Conservation (phyloP, 192 early-diverging fungal species). For the Backusella psychrophila region DNA sequence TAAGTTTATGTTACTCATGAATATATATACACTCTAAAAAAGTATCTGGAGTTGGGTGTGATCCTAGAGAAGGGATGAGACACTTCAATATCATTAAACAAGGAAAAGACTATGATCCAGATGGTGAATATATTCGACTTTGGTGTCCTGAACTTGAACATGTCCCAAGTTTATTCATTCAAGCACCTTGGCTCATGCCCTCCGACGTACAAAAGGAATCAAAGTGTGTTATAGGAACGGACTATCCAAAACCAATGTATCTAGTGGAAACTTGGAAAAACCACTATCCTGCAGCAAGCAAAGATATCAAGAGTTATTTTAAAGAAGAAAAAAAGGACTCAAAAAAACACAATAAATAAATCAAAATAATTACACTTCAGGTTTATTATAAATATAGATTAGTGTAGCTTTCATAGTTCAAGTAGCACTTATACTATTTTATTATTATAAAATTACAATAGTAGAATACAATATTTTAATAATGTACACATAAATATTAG, state of each 20-base stretch:
- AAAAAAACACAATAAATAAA: neutral
- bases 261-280: conserved; percentile 7
- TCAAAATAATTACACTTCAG: neutral
- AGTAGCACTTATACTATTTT: neutral
- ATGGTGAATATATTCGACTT: conserved; percentile 29
- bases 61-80: conserved; percentile 30
- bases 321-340: neutral
- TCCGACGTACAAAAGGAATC: neutral
- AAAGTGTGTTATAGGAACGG: conserved; percentile 10
- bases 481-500: neutral
- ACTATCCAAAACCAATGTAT: conserved; percentile 18
- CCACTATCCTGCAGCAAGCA: neutral
- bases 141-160: conserved; percentile 38
- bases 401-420: neutral
- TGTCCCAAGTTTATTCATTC: neutral
- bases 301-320: neutral
- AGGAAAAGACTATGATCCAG: conserved; percentile 40
- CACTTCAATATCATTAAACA: conserved; percentile 45
- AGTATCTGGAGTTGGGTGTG: conserved; percentile 42
- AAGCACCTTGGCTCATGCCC: conserved; percentile 13
- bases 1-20: neutral
- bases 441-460: neutral
- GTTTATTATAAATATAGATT: neutral
- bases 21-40: neutral
- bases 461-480: neutral